These are phyloP conservation scores for Hordeum marinum DNA, from an alignment of 176 grass and related monocot genomes.

Conservation along the genomic window DNA sequence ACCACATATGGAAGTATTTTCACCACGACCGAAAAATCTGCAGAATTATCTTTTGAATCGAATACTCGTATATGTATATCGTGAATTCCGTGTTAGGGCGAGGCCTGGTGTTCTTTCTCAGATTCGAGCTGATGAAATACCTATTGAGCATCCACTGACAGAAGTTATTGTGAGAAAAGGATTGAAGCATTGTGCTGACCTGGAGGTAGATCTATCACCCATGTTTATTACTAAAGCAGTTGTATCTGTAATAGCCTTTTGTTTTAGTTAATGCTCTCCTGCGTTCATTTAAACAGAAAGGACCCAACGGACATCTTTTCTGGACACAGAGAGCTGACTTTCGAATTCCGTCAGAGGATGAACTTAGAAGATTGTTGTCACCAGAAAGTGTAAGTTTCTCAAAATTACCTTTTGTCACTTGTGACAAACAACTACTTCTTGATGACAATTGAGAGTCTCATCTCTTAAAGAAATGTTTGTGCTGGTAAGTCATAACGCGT, in stretches of 20 bases:
- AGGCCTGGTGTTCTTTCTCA: conserved; percentile 59
- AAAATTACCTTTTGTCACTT: neutral
- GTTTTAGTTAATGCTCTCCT: conserved; percentile 16
- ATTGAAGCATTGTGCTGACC: conserved; percentile 88
- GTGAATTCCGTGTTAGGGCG: conserved; percentile 83
- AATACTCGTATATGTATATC: conserved; percentile 79
- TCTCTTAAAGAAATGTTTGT: conserved; percentile 3
- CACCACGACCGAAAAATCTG: conserved; percentile 62
- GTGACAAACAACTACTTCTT: conserved; percentile 24
- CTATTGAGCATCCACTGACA: conserved; percentile 75
- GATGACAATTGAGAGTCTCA: neutral
- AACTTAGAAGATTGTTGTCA: conserved; percentile 67
- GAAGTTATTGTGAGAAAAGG: conserved; percentile 68
- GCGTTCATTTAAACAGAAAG: conserved; percentile 58
- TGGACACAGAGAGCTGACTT: conserved; percentile 73
- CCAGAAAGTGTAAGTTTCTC: conserved; percentile 86
- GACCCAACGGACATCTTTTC: conserved; percentile 48
- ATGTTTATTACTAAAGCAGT: neutral
- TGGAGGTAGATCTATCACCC: conserved; percentile 48
- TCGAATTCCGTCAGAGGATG: conserved; percentile 87
- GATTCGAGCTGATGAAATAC: conserved; percentile 76
- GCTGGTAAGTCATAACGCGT: conserved; percentile 8
- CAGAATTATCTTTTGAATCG: conserved; percentile 84
- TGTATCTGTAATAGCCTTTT: neutral
- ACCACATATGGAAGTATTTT: conserved; percentile 92